Evolutionary conservation across 306 rosid genomes (phyloP), one percentile per base, ranked within the genome.

Genomic region (Quercus bicolor): DNA sequence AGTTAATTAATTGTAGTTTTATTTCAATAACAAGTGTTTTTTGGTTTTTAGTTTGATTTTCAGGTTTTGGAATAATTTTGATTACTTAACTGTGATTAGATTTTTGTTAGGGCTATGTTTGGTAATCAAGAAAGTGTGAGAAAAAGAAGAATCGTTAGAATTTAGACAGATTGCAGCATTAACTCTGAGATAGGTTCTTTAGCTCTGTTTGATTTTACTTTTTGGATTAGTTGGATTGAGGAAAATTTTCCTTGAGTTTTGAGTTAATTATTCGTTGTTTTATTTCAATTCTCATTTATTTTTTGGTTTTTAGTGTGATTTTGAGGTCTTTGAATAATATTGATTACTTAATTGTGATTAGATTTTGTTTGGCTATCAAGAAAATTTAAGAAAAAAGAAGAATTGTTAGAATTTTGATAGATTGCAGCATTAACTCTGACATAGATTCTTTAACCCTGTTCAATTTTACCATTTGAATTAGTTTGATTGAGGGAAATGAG

Each of bases 401-500:
- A 52, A 72, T 34, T 26, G 48, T 59, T 68, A 75, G 21, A 60
- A 40, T 74, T 74, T 13, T 12, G 19, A 24, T 70, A 45, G 55
- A 48, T 69, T 72, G 15, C 11, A 4, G 3, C n/a, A 26, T 45
- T 64, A 53, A n/a, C 33, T 70, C 6, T 40, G 56, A 56, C 12
- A 61, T 37, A 13, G 45, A 40, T 40, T 40, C 45, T 8, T 40
- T 40, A 40, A 8, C 12, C 12, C 45, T 40, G 45, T 45, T 72
- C 78, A 24, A 62, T 66, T 86, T 84, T 71, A 77, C 73, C 73
- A 68, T 73, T 84, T 77, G 68, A 71, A 68, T 53, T 43, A 21
- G 34, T 81, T 77, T 70, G 74, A 79, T 77, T 81, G 24, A 73
- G 10, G 28, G 59, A 75, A 69, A 62, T 23, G 23, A 37, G 37